Conservation (phyloP, 768 basidiomycete species). For the Sutorius australiensis region DNA sequence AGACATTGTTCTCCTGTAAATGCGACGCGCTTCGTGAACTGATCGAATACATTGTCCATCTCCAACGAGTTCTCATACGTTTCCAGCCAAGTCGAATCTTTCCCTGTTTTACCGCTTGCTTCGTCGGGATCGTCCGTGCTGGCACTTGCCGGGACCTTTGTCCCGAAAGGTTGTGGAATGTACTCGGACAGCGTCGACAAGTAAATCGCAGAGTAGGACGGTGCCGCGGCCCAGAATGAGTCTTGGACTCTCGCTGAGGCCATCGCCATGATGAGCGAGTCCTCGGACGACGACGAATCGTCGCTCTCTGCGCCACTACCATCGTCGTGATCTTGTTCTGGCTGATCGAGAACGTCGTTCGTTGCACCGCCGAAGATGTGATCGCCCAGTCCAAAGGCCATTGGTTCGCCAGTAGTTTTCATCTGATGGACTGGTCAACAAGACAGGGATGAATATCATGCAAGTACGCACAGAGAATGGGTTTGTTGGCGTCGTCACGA, state of each 20-base stretch:
- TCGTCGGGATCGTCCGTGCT: slow-evolving; percentile 42
- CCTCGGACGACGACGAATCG: slow-evolving; percentile 37
- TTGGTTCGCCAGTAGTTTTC: slow-evolving; percentile 28
- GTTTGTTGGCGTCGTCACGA: slow-evolving; percentile 41
- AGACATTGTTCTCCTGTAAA: slow-evolving; percentile 82
- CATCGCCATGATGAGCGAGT: slow-evolving; percentile 55
- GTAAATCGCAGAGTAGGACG: slow-evolving; percentile 65
- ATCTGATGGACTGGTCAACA: slow-evolving; percentile 14
- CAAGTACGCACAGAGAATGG: slow-evolving; percentile 63
- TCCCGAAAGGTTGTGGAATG: slow-evolving; percentile 53
- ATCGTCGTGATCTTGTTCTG: slow-evolving; percentile 17
- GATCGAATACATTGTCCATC: slow-evolving; percentile 82
- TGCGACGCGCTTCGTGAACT: slow-evolving; percentile 69
- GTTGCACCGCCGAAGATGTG: slow-evolving; percentile 56
- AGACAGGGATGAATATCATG: neutral
- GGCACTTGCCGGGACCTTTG: slow-evolving; percentile 39
- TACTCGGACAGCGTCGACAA: slow-evolving; percentile 75
- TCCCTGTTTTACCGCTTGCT: slow-evolving; percentile 39
- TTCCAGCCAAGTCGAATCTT: slow-evolving; percentile 64
- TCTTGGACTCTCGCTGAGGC: slow-evolving; percentile 50
- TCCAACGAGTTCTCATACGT: slow-evolving; percentile 77
- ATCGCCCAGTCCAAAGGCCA: slow-evolving; percentile 55
- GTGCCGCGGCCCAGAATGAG: slow-evolving; percentile 65
- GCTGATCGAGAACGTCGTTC: slow-evolving; percentile 15
- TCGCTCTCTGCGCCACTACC: slow-evolving; percentile 36